Base-by-base conservation (phyloP, 2,329 filamentous ascomycete genomes). In the Cladosporium sp. region DNA sequence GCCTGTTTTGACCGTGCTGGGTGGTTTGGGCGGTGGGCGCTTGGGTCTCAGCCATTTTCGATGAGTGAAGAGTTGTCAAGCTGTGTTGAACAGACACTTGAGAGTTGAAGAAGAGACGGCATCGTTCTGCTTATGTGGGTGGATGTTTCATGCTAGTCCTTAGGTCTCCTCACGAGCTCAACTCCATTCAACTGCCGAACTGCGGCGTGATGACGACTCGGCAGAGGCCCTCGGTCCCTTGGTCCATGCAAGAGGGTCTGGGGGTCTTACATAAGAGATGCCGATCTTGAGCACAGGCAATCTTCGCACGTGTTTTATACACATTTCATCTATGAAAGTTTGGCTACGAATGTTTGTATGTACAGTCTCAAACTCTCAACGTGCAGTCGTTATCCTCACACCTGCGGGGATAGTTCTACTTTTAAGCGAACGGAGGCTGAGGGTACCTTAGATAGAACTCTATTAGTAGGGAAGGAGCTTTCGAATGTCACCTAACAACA, bases 1-100 rank as follows among this genome's bases (percentile, higher is more conserved):
- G 66, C 36, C 68, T 61, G 49, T 58, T 50, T 40, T 64, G 52
- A 58, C 64, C 67, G 47, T 63, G 63, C 59, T 69, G 68, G 5
- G 60, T 58, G 37, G 64, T 57, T 56, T 66, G 64, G 55, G 59
- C 63, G 22, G 61, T 61, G 6, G 65, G 63, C 14, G 59, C 59
- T 20, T 60, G 36, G 9, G 60, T 60, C 11, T 63, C 61, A 58
- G 64, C 61, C 64, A 65, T 66, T 39, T 22, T 64, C 51, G 60
- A 19, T 42, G 22, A 19, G 17, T 6, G 14, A 9, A 15, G 30
- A 25, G 11, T 28, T 39, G 8, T n/a, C 9, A 34, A 34, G 39
- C 28, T 51, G 45, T 58, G 55, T 51, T 58, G 39, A 47, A 52
- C 25, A 52, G 38, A 59, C 42, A 17, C 19, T 40, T 15, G 42